These are phyloP conservation scores for Puccinia coronata DNA, from an alignment of 1,284 basidiomycete species.

Conservation along the genomic window DNA sequence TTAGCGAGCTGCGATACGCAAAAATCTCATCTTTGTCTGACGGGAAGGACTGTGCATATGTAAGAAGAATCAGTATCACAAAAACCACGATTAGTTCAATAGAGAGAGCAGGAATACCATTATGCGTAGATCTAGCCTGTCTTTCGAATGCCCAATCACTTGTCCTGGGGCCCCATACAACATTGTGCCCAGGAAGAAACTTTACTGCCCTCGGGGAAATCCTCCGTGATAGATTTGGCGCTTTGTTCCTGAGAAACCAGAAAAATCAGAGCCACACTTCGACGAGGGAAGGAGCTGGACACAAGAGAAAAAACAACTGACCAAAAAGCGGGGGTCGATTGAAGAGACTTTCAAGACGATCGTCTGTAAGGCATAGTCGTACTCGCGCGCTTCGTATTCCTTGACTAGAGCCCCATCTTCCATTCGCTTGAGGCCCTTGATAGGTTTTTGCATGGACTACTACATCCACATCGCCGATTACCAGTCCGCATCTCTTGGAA, in stretches of 20 bases:
- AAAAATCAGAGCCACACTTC: background rate
- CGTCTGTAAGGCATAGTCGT: constrained; percentile 83
- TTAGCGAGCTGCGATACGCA: constrained; percentile 72
- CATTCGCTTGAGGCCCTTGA: constrained; percentile 76
- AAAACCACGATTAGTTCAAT: background rate
- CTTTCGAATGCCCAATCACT: constrained; percentile 71
- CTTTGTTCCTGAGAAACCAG: constrained; percentile 62
- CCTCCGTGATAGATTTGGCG: constrained; percentile 77
- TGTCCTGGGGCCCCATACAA: constrained; percentile 94
- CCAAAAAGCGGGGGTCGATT: constrained; percentile 85
- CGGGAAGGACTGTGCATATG: constrained; percentile 72
- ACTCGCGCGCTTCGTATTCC: constrained; percentile 89
- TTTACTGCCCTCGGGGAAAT: constrained; percentile 85
- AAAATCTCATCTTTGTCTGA: constrained; percentile 75
- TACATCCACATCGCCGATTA: constrained; percentile 67
- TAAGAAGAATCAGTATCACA: background rate
- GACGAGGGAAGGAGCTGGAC: background rate
- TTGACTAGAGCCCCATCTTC: constrained; percentile 89
- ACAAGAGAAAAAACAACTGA: constrained; percentile 59
- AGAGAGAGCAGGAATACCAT: constrained; percentile 65
- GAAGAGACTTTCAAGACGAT: constrained; percentile 73
- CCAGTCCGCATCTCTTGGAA: constrained; percentile 83
- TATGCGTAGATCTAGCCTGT: constrained; percentile 73
- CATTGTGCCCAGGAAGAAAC: constrained; percentile 90
- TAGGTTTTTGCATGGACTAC: constrained; percentile 26